A percentile compares a stretch with the other conserved stretches of the same genome.
Evolutionary conservation across 2,329 filamentous ascomycete species (phyloP).

Genomic region (Leptoxyphium fumago): DNA sequence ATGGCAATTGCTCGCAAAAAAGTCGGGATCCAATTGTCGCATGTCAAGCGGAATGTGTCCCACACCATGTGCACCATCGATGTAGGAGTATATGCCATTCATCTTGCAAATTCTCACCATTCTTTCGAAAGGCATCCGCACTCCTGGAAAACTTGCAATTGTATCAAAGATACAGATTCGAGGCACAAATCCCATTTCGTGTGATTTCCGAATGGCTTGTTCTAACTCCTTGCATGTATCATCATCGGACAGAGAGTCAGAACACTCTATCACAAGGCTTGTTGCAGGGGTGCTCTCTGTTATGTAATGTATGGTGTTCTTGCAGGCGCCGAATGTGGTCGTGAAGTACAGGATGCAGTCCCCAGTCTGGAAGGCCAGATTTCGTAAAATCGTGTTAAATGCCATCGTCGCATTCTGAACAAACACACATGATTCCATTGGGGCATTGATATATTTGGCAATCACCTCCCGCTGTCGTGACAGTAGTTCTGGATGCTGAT

Average conservation of each 20-base stretch:
- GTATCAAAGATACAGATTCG: constrained; percentile 65
- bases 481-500: constrained; percentile 47
- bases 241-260: constrained; percentile 56
- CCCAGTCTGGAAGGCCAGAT: constrained; percentile 49
- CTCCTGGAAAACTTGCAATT: constrained; percentile 62
- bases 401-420: constrained; percentile 69
- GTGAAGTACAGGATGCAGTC: constrained; percentile 70
- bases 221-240: constrained; percentile 49
- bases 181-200: constrained; percentile 44
- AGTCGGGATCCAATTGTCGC: constrained; percentile 55
- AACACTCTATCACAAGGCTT: constrained; percentile 41
- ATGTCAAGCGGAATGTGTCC: constrained; percentile 67
- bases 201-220: constrained; percentile 39
- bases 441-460: constrained; percentile 51
- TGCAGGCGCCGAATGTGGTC: constrained; percentile 65
- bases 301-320: constrained; percentile 56
- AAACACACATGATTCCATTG: constrained; percentile 54
- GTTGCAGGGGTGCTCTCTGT: constrained; percentile 47
- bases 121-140: constrained; percentile 63
- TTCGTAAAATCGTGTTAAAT: constrained; percentile 66
- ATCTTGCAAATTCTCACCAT: constrained; percentile 51
- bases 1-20: constrained; percentile 75
- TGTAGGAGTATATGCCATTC: constrained; percentile 52
- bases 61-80: constrained; percentile 77
- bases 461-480: constrained; percentile 50